Evolutionary conservation across 768 basidiomycete species (phyloP).

Genomic region (Leccinum arenicola): DNA sequence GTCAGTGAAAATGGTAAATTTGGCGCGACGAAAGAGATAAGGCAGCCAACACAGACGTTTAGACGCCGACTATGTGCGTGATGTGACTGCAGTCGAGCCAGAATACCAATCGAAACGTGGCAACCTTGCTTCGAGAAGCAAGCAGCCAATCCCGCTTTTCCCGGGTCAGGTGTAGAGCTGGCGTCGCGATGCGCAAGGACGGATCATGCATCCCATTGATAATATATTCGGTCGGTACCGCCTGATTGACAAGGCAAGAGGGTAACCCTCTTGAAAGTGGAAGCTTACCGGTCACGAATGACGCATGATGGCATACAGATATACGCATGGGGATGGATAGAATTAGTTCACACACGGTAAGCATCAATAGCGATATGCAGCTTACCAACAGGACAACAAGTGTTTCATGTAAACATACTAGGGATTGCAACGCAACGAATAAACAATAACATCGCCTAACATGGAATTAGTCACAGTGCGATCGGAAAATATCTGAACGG

Average conservation of each 20-base stretch:
- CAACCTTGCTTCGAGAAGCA: neutral
- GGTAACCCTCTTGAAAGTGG: neutral
- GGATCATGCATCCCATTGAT: neutral
- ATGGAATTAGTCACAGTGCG: neutral
- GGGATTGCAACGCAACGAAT: neutral
- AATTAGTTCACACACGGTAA: neutral
- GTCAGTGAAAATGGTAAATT: neutral
- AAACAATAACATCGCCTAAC: neutral
- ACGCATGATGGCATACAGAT: neutral
- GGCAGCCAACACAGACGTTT: neutral
- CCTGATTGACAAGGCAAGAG: neutral
- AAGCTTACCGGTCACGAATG: neutral
- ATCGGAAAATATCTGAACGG: slow-evolving; percentile 19
- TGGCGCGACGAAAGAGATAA: too few species aligned
- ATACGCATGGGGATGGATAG: neutral
- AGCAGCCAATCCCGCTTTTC: too few species aligned
- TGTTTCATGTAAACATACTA: neutral
- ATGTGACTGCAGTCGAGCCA: neutral
- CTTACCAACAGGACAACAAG: neutral
- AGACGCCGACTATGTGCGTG: neutral
- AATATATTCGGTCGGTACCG: neutral
- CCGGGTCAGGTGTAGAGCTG: neutral
- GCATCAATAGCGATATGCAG: neutral
- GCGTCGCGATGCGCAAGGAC: neutral
- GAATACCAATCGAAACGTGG: neutral